Percentiles rank a stretch among this genome's conserved stretches.
These are phyloP conservation scores for Magnolia changhungtana DNA, from an alignment of 164 flowering plant species.

Conservation along the genomic window DNA sequence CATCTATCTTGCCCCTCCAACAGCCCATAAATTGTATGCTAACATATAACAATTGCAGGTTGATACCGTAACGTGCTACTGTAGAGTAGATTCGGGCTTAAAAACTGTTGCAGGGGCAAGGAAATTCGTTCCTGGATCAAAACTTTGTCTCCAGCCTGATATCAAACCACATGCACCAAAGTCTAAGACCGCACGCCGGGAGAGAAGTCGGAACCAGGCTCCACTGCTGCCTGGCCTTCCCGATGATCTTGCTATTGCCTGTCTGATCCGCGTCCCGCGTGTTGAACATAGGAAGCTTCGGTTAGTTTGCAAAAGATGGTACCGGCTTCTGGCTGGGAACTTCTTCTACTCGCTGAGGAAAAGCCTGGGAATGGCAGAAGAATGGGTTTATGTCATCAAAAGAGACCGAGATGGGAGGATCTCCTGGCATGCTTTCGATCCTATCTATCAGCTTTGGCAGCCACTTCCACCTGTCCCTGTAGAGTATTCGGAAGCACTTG, in stretches of 20 bases:
- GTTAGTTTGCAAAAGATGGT: constrained; percentile 93
- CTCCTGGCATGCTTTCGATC: constrained; percentile 96
- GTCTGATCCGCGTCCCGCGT: constrained; percentile 89
- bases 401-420: constrained; percentile 90
- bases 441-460: constrained; percentile 84
- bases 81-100: constrained; percentile 81
- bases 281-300: constrained; percentile 87
- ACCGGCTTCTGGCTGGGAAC: constrained; percentile 71
- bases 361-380: constrained; percentile 88
- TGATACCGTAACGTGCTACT: constrained; percentile 83
- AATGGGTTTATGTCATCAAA: constrained; percentile 94
- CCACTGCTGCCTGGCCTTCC: constrained; percentile 96
- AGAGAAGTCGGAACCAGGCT: constrained; percentile 63
- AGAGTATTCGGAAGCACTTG: constrained; percentile 80
- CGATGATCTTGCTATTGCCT: constrained; percentile 95
- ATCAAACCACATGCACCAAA: constrained; percentile 76
- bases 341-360: constrained; percentile 81
- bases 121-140: constrained; percentile 84
- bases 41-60: constrained; percentile 49
- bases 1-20: neutral
- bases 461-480: constrained; percentile 91
- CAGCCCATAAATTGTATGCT: neutral
- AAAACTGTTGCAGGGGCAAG: constrained; percentile 87
- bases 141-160: constrained; percentile 83
- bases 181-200: constrained; percentile 62